These are phyloP conservation scores for Helianthus annuus DNA, from an alignment of 129 eudicot species.

Conservation along the genomic window HanXRQr2.0-SUNRISE NC_035443.2:5072789-5073288, in stretches of 20 bases:
- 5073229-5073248: too few species aligned
- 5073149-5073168: too few species aligned
- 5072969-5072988: conserved; percentile 29
- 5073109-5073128: too few species aligned
- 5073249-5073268: too few species aligned
- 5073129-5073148: too few species aligned
- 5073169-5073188: too few species aligned
- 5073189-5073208: too few species aligned
- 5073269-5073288: too few species aligned
- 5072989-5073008: background rate
- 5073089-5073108: background rate
- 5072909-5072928: conserved; percentile 78
- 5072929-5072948: conserved; percentile 96
- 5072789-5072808: conserved; percentile 68
- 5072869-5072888: conserved; percentile 67
- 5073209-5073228: too few species aligned
- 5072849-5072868: conserved; percentile 64
- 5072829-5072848: conserved; percentile 71
- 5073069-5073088: background rate
- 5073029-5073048: background rate
- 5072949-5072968: conserved; percentile 64
- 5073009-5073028: too few species aligned
- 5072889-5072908: conserved; percentile 81
- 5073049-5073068: background rate
- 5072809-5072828: conserved; percentile 76